These are phyloP conservation scores for Helotiales sp. DNA, from an alignment of 2,329 filamentous ascomycete species.

Conservation along the genomic window DNA sequence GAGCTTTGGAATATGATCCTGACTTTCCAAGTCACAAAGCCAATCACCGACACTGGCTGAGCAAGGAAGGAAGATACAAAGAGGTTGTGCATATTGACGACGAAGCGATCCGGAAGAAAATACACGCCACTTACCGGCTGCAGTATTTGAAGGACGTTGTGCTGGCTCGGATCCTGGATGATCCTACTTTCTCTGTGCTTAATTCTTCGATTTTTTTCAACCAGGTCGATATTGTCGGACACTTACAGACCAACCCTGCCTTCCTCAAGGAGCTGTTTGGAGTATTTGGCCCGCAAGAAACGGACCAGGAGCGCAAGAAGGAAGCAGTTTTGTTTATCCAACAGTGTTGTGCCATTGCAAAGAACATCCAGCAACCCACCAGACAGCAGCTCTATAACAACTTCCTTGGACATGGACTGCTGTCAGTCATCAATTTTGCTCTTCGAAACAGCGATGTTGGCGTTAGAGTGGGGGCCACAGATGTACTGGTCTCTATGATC, in stretches of 20 bases:
- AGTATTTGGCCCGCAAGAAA: slow-evolving; percentile 74
- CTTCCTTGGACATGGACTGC: slow-evolving; percentile 84
- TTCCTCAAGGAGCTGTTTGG: slow-evolving; percentile 88
- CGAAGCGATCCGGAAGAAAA: slow-evolving; percentile 80
- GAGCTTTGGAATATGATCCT: slow-evolving; percentile 95
- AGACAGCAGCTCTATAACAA: slow-evolving; percentile 86
- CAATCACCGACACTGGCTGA: slow-evolving; percentile 92
- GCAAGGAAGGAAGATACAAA: slow-evolving; percentile 88
- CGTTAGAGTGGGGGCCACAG: slow-evolving; percentile 89
- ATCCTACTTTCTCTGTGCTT: slow-evolving; percentile 95
- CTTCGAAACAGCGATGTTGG: slow-evolving; percentile 82
- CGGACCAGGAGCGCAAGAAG: slow-evolving; percentile 77
- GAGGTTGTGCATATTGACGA: slow-evolving; percentile 95
- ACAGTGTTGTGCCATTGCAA: slow-evolving; percentile 92
- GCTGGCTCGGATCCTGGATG: slow-evolving; percentile 91
- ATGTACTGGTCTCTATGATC: slow-evolving; percentile 91
- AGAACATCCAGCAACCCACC: slow-evolving; percentile 85
- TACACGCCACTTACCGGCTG: slow-evolving; percentile 93
- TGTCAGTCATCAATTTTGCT: slow-evolving; percentile 90
- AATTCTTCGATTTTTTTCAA: slow-evolving; percentile 99
- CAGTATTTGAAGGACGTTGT: slow-evolving; percentile 99
- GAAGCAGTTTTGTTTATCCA: slow-evolving; percentile 96
- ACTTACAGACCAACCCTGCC: slow-evolving; percentile 79
- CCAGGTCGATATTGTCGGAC: slow-evolving; percentile 95
- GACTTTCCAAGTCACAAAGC: slow-evolving; percentile 98